These are phyloP conservation scores for Calamus simplicifolius DNA, from an alignment of 176 grass and related monocot genomes.

Conservation along the genomic window DNA sequence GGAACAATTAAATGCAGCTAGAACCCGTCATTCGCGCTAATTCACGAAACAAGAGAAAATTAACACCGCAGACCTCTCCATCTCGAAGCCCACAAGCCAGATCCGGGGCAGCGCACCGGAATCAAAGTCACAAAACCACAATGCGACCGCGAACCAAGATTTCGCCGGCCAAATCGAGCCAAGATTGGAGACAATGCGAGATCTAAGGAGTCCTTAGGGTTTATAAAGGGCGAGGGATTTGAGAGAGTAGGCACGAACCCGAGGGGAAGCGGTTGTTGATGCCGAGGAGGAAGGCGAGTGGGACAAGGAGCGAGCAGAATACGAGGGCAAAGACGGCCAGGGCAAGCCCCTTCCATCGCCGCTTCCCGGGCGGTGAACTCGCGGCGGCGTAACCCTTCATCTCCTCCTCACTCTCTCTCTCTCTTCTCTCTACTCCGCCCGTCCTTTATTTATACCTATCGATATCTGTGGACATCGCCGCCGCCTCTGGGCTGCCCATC, in stretches of 20 bases:
- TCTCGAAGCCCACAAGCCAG: background rate
- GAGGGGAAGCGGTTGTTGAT: constrained; percentile 53
- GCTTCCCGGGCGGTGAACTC: constrained; percentile 17
- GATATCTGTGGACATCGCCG: no score
- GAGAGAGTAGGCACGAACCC: constrained; percentile 15
- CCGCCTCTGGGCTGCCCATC: no score
- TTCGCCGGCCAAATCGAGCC: background rate
- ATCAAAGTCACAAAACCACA: background rate
- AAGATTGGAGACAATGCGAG: background rate
- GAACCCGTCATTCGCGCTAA: no score
- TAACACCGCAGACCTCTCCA: background rate
- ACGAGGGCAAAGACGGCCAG: constrained; percentile 30
- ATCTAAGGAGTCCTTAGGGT: constrained; percentile 22
- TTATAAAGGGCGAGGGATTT: background rate
- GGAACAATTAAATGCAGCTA: no score
- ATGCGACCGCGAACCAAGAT: background rate
- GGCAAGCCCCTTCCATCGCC: constrained; percentile 44
- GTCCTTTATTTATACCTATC: no score
- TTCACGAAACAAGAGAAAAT: background rate
- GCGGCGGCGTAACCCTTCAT: constrained; percentile 42
- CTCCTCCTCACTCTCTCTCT: background rate
- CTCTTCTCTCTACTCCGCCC: background rate
- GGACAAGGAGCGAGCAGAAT: constrained; percentile 47
- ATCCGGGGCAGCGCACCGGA: background rate
- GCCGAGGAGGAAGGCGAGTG: constrained; percentile 53